Percentiles rank a stretch among this genome's conserved stretches.
phyloP scores from a whole-genome alignment of 306 rosid species.

The Benincasa hispida region DNA sequence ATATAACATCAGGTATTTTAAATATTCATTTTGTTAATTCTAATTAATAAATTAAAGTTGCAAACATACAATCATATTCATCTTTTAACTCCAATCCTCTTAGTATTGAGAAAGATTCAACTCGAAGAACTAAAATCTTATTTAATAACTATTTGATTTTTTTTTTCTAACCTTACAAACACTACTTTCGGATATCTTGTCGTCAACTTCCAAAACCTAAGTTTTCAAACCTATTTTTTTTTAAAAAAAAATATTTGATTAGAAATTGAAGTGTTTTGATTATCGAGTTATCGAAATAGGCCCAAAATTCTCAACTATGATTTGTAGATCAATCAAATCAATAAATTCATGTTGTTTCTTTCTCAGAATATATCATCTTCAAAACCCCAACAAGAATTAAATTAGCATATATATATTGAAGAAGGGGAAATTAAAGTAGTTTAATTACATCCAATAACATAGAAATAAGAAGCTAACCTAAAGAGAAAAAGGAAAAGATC shows the following conservation, averaged over 20 bases:
- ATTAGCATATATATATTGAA: not conserved
- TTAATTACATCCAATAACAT: not conserved
- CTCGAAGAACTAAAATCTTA: not conserved
- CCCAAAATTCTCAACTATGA: too few species aligned
- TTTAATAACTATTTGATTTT: too few species aligned
- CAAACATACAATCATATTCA: too few species aligned
- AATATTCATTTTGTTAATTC: not conserved
- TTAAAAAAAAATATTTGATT: too few species aligned
- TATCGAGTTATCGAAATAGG: too few species aligned
- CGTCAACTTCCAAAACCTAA: too few species aligned
- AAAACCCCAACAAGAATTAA: not conserved
- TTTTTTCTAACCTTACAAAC: too few species aligned
- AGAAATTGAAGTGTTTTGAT: too few species aligned
- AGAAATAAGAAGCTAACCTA: not conserved
- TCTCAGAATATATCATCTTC: not conserved
- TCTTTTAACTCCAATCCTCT: too few species aligned
- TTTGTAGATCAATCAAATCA: not conserved
- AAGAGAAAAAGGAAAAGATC: not conserved
- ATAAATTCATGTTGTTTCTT: not conserved
- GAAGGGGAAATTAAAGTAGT: slow-evolving; percentile 2
- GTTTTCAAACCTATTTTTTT: too few species aligned
- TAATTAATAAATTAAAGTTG: too few species aligned
- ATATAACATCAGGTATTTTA: not conserved
- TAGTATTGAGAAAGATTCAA: not conserved
- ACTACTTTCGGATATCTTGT: too few species aligned